Evolutionary conservation across 345 rosid species (phyloP), one percentile per base, ranked within the genome.

Genomic region (Melaleuca alternifolia): DNA sequence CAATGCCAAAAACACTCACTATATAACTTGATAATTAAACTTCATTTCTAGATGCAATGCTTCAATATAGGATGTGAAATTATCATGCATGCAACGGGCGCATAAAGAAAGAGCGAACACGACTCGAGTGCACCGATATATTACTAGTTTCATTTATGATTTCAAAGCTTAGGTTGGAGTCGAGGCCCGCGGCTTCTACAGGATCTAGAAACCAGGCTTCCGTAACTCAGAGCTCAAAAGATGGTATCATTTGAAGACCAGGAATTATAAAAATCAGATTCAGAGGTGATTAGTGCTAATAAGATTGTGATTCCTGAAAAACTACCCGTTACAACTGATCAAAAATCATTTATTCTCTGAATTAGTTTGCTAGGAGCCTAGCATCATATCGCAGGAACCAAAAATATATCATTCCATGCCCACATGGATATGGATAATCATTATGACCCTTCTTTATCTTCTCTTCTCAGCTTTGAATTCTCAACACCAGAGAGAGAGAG

Each of bases 101-200:
- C 46, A 37, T 33, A 33, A 65, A 5, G 16, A 18, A 30, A 18
- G 44, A 16, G 12, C 44, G 77, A 65, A 23, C 44, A 30, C 9
- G 0, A 9, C 79, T 4, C 13, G 11, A 33, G 24, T 18, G 6
- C 24, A 41, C 0, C 1, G 24, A 65, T 18, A 33, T 0, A 6
- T 65, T 65, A 65, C 46, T 9, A 33, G 24, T 65, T 65, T 2
- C 79, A 16, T 18, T 65, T 37, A 65, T 11, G 23, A 65, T 65
- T 65, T 62, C 1, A 0, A 65, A 65, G 77, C 24, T 33, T 12
- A 12, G 46, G 79, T 33, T 10, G 79, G 46, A 33, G 24, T 20
- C 48, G 24, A 18, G 16, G 48, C 79, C 0, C 4, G 48, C 79
- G 9, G 10, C 37, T 71, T 71, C 37, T 0, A 71, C 24, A 18